phyloP scores from a whole-genome alignment of 106 monocot species.

The Amphibolis antarctica region DNA sequence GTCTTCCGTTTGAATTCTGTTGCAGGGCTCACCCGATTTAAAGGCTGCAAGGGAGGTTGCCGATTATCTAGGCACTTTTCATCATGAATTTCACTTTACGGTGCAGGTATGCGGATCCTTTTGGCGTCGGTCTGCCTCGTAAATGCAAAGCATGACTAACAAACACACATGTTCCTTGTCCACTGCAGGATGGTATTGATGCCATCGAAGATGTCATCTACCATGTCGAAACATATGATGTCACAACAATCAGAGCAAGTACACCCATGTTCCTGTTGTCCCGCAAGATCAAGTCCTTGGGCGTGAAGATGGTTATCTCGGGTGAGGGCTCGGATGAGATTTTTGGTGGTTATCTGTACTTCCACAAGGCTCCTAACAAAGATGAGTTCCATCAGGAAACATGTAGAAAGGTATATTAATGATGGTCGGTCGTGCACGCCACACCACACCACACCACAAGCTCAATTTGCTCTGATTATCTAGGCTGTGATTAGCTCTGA shows the following conservation, averaged over 20 bases:
- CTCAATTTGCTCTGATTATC: too few relatives aligned
- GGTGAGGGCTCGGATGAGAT: constrained; percentile 61
- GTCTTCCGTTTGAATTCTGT: too few relatives aligned
- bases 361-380: constrained; percentile 71
- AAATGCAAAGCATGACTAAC: neutral
- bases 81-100: neutral
- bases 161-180: neutral
- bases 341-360: constrained; percentile 55
- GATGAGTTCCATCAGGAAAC: constrained; percentile 59
- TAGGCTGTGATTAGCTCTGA: too few relatives aligned
- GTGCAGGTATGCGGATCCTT: too few relatives aligned
- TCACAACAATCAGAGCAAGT: constrained; percentile 55
- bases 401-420: constrained; percentile 44
- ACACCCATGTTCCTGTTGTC: constrained; percentile 70
- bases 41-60: too few relatives aligned
- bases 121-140: neutral
- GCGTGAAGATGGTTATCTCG: constrained; percentile 61
- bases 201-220: constrained; percentile 66
- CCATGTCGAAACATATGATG: constrained; percentile 57
- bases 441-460: too few relatives aligned
- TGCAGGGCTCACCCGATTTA: too few relatives aligned
- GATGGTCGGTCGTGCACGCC: too few relatives aligned
- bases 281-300: constrained; percentile 45
- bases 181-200: constrained; percentile 49
- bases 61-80: neutral